Percentiles rank a stretch among this genome's conserved stretches.
phyloP scores from a whole-genome alignment of 2,329 filamentous ascomycete species.

The Colletotrichum musae region DNA sequence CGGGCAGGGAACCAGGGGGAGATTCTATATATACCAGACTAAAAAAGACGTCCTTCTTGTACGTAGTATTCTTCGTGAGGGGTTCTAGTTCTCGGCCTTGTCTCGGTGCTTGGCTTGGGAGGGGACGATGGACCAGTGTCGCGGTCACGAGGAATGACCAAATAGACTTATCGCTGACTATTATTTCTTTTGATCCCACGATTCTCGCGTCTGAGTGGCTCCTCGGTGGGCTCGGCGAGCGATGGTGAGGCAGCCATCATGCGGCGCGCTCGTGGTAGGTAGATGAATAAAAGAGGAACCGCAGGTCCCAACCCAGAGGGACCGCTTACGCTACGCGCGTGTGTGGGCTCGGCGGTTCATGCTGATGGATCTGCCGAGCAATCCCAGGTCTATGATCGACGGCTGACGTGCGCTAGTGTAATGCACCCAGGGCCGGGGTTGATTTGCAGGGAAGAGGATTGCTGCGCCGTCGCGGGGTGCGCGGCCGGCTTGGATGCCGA shows the following conservation, averaged over 20 bases:
- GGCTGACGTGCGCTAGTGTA: slow-evolving; percentile 22
- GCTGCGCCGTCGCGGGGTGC: neutral
- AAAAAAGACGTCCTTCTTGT: slow-evolving; percentile 14
- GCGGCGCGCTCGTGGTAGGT: slow-evolving; percentile 1
- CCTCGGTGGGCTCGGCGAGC: neutral
- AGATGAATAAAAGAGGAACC: slow-evolving; percentile 10
- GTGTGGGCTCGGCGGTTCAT: slow-evolving; percentile 2
- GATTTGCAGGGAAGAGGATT: neutral
- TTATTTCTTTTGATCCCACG: neutral
- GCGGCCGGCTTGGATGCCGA: slow-evolving; percentile 15
- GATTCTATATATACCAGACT: slow-evolving; percentile 8
- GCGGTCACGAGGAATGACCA: neutral
- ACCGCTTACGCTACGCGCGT: neutral
- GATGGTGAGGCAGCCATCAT: slow-evolving; percentile 7
- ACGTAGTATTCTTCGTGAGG: slow-evolving; percentile 19
- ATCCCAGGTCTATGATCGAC: slow-evolving; percentile 10
- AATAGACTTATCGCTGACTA: slow-evolving; percentile 1
- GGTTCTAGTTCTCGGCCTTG: neutral
- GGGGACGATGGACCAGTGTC: neutral
- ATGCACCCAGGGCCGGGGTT: slow-evolving; percentile 25
- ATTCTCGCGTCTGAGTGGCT: neutral
- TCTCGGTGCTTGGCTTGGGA: slow-evolving; percentile 12
- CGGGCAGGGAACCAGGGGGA: neutral
- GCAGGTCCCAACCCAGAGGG: neutral
- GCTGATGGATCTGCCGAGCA: slow-evolving; percentile 19